Evolutionary conservation across 2,329 filamentous ascomycete genomes (phyloP).

Genomic region (Sarocladium strictum): DNA sequence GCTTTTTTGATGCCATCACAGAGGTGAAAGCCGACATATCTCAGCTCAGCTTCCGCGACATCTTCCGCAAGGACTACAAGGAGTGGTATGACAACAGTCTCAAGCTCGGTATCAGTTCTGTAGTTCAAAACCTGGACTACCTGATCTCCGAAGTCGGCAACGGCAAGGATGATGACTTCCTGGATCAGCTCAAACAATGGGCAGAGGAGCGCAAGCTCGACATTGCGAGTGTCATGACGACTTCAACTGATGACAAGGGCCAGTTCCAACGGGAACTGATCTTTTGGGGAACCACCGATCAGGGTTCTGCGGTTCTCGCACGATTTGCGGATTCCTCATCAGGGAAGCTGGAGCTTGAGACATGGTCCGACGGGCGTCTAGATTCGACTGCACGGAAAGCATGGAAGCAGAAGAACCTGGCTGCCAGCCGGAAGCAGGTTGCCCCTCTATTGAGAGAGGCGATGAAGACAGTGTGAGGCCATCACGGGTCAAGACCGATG

Average conservation of each 20-base stretch:
- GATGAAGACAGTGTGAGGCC: constrained; percentile 27
- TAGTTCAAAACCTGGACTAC: constrained; percentile 58
- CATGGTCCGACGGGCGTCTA: constrained; percentile 44
- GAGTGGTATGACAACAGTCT: constrained; percentile 57
- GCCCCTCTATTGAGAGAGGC: constrained; percentile 59
- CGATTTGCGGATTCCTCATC: constrained; percentile 43
- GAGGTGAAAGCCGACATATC: constrained; percentile 64
- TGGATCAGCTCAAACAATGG: constrained; percentile 45
- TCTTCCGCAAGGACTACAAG: constrained; percentile 81
- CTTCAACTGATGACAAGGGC: constrained; percentile 42
- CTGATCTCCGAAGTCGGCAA: constrained; percentile 47
- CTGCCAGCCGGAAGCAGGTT: constrained; percentile 62
- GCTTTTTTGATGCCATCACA: constrained; percentile 55
- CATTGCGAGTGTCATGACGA: constrained; percentile 64
- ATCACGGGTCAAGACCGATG: neutral
- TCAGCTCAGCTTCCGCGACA: constrained; percentile 53
- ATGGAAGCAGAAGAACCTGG: constrained; percentile 61
- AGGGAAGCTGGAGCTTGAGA: constrained; percentile 48
- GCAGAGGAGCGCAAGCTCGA: constrained; percentile 52
- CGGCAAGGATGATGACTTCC: constrained; percentile 35
- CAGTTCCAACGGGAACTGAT: constrained; percentile 62
- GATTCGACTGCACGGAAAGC: constrained; percentile 47
- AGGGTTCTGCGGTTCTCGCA: constrained; percentile 38
- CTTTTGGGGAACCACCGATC: constrained; percentile 53
- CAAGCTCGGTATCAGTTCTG: constrained; percentile 60